Base-by-base conservation (phyloP, 2,329 filamentous ascomycete species). In the Nannizzia gypsea region DNA sequence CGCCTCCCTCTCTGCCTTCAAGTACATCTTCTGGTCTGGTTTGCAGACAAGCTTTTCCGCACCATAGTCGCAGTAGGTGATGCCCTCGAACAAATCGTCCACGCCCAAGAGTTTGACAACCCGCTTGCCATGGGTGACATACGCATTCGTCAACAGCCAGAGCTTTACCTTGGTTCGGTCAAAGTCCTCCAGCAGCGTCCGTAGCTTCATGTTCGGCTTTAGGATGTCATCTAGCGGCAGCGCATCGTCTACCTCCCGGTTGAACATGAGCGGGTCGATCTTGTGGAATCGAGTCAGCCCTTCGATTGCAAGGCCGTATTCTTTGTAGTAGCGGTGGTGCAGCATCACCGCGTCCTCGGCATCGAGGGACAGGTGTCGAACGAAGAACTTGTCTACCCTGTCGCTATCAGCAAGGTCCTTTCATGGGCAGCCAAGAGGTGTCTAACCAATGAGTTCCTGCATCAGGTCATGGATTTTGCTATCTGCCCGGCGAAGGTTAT, bases 81-180 rank as follows among this genome's bases (percentile, higher is more conserved):
- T 83, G 6, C 93, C 93, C 64, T 97, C 92, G 69, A 99, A 99
- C 26, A 92, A 76, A 70, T 96, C 89, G 1, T 95, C 90, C 24
- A 99, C 78, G 1, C 82, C 85, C 1, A 99, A 78, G 20, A 99
- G 77, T 62, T 81, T 84, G 11, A 96, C 84, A 0, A 99, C 93
- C 46, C 90, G 78, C 68, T 83, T 85, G 34, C 84, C 93, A 69
- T 99, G 93, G 36, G 80, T 97, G 64, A 95, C 78, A 68, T 99
- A 96, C 22, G 95, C 93, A 69, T 99, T 99, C 1, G 95, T 99
- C 68, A 99, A 87, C 1, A 99, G 83, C 93, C 95, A 99, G 31
- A 90, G 77, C 64, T 84, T 90, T 64, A 96, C 88, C 71, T 95
- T 95, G 68, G 77, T 82, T 61, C 74, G 86, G 73, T 99, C 91